A percentile compares a stretch with the other conserved stretches of the same genome.
phyloP scores from a whole-genome alignment of 2,329 filamentous ascomycete genomes.

The Pseudogymnoascus sp. region DNA sequence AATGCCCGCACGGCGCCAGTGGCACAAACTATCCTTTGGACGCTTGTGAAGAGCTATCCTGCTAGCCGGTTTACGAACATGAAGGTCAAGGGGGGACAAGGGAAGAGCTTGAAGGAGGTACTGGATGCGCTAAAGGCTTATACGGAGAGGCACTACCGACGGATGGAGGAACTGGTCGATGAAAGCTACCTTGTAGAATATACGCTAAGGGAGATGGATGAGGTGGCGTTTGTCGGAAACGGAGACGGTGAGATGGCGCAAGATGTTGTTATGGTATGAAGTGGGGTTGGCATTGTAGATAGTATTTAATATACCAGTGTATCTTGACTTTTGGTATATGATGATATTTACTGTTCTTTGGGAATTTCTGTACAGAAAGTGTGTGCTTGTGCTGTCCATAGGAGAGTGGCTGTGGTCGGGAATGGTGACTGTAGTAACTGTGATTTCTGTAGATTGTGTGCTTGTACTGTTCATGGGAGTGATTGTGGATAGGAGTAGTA shows the following conservation, averaged over 20 bases:
- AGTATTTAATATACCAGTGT: too few species aligned
- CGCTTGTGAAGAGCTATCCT: constrained; percentile 72
- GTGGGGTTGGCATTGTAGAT: not conserved
- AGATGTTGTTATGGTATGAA: constrained; percentile 9
- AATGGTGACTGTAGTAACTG: too few species aligned
- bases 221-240: constrained; percentile 21
- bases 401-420: too few species aligned
- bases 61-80: constrained; percentile 67
- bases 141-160: constrained; percentile 84
- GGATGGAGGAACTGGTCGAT: constrained; percentile 82
- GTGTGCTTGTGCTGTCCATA: too few species aligned
- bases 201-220: constrained; percentile 85
- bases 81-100: constrained; percentile 48
- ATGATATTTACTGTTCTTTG: too few species aligned
- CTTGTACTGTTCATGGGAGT: too few species aligned
- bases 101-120: constrained; percentile 69
- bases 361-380: too few species aligned
- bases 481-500: too few species aligned
- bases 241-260: constrained; percentile 5
- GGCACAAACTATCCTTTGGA: constrained; percentile 75
- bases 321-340: too few species aligned
- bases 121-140: constrained; percentile 82
- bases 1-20: constrained; percentile 80
- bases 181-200: constrained; percentile 94
- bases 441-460: too few species aligned